A percentile compares a stretch with the other conserved stretches of the same genome.
Conservation (phyloP, 257 asterid genomes). For the Solanum piurae region DNA sequence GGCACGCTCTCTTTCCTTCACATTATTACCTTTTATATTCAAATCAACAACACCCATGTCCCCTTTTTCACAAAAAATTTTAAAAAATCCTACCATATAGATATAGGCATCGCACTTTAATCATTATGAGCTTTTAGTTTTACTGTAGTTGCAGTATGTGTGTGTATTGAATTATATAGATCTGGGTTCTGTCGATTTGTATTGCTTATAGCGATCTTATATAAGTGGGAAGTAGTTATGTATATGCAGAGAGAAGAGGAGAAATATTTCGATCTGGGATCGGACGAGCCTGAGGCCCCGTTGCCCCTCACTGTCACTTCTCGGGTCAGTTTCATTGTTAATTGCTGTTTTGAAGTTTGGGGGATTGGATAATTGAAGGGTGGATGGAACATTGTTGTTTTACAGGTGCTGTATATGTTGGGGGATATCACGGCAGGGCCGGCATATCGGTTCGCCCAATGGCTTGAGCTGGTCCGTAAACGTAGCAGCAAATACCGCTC, state of each 20-base stretch:
- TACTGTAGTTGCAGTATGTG: neutral
- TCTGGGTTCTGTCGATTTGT: constrained; percentile 16
- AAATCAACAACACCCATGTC: constrained; percentile 9
- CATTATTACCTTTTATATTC: constrained; percentile 7
- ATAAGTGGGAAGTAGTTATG: neutral
- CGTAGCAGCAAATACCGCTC: constrained; percentile 77
- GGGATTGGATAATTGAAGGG: neutral
- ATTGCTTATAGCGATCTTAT: neutral
- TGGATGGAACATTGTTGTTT: neutral
- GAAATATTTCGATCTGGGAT: constrained; percentile 61
- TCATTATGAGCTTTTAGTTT: neutral
- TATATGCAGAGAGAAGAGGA: constrained; percentile 83
- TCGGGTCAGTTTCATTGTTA: constrained; percentile 31
- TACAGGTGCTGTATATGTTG: constrained; percentile 93
- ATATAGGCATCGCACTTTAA: neutral
- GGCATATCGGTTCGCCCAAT: constrained; percentile 83
- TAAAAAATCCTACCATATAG: neutral
- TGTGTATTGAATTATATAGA: constrained; percentile 7
- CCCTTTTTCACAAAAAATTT: neutral
- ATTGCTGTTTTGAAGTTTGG: neutral
- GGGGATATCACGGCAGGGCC: constrained; percentile 97
- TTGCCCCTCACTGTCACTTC: constrained; percentile 96
- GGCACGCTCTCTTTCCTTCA: constrained; percentile 20
- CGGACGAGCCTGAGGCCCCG: constrained; percentile 62
- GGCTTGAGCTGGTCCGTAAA: constrained; percentile 97